These are phyloP conservation scores for Capsicum rhomboideum DNA, from an alignment of 257 asterid genomes.

Conservation along the genomic window DNA sequence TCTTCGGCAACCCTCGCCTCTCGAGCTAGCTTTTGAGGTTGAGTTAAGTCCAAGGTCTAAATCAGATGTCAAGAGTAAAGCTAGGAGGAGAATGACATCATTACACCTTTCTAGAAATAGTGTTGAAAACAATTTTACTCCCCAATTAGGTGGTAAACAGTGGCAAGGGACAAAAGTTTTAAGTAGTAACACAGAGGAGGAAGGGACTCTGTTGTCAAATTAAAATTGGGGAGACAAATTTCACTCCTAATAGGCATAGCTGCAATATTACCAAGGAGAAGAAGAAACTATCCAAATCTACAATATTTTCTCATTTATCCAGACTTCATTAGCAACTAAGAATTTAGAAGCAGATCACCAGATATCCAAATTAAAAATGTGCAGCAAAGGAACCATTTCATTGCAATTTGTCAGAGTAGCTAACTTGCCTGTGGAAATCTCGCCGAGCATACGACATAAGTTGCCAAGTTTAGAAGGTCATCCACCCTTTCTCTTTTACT, in stretches of 20 bases:
- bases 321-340: neutral
- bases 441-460: slow-evolving; percentile 72
- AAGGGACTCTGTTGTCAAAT: neutral
- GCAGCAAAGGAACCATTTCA: slow-evolving; percentile 1
- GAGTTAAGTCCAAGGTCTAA: neutral
- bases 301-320: neutral
- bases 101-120: neutral
- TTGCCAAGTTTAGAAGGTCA: slow-evolving; percentile 63
- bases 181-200: neutral
- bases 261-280: neutral
- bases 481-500: slow-evolving; percentile 83
- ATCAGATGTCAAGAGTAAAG: neutral
- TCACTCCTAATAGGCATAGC: neutral
- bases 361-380: neutral
- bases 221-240: neutral
- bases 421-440: slow-evolving; percentile 85
- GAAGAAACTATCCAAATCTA: neutral
- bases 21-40: neutral
- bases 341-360: neutral
- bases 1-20: neutral
- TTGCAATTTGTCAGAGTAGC: neutral
- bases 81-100: neutral
- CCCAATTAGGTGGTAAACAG: neutral
- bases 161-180: neutral
- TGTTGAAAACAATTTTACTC: neutral